phyloP scores from a whole-genome alignment of 371 early-diverging fungal genomes.

The Amoeboaphelidium protococcarum region DNA sequence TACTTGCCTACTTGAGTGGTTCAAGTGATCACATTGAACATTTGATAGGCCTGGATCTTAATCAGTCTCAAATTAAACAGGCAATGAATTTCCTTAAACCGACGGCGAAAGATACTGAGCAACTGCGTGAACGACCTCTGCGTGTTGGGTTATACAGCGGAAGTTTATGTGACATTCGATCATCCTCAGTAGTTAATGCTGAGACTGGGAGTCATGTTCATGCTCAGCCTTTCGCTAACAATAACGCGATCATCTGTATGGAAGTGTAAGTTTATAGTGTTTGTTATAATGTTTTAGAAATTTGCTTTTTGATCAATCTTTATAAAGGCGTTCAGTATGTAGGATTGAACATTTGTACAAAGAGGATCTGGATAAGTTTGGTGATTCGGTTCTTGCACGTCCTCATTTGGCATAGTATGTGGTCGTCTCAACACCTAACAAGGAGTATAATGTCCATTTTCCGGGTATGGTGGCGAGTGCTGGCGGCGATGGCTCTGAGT shows the following conservation, averaged over 20 bases:
- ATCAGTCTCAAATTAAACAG: slow-evolving; percentile 10
- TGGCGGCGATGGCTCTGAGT: slow-evolving; percentile 47
- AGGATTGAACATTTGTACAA: slow-evolving; percentile 47
- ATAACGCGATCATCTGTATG: slow-evolving; percentile 30
- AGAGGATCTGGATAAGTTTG: slow-evolving; percentile 20
- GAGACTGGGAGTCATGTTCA: slow-evolving; percentile 30
- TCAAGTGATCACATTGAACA: slow-evolving; percentile 13
- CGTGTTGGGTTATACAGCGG: slow-evolving; percentile 26
- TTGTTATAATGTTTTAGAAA: too few species aligned
- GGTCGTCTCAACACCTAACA: slow-evolving; percentile 27
- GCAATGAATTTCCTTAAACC: slow-evolving; percentile 24
- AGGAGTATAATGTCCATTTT: slow-evolving; percentile 65
- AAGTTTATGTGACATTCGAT: background rate
- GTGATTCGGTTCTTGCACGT: slow-evolving; percentile 25
- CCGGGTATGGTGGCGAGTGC: slow-evolving; percentile 42
- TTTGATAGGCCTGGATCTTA: slow-evolving; percentile 31
- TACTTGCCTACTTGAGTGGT: slow-evolving; percentile 20
- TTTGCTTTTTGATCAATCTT: too few species aligned
- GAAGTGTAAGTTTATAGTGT: too few species aligned
- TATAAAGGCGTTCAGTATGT: too few species aligned
- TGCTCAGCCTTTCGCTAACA: slow-evolving; percentile 31
- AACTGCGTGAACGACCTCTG: slow-evolving; percentile 19
- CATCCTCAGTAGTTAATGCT: background rate
- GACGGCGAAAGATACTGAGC: slow-evolving; percentile 16
- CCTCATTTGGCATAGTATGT: slow-evolving; percentile 24